Evolutionary conservation across 345 rosid genomes (phyloP).

Genomic region (Microcos paniculata): DNA sequence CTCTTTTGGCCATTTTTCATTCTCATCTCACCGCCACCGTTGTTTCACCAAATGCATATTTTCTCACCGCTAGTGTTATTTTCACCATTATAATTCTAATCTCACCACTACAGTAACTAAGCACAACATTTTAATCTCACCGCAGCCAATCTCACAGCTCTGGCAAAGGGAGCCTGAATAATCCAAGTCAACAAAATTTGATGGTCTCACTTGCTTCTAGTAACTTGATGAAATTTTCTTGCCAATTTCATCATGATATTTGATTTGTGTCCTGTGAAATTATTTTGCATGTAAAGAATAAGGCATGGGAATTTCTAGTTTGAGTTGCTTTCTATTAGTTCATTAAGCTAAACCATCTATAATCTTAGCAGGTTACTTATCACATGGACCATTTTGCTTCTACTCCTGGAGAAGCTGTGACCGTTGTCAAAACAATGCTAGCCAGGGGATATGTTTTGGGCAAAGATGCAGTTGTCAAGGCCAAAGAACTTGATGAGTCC

Average conservation of each 20-base stretch:
- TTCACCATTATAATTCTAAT: too few relatives aligned
- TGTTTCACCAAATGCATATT: too few relatives aligned
- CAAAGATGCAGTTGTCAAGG: slow-evolving; percentile 67
- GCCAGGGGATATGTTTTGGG: slow-evolving; percentile 71
- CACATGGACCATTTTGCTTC: slow-evolving; percentile 44
- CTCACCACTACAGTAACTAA: too few relatives aligned
- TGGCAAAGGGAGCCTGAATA: too few relatives aligned
- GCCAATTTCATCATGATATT: neutral
- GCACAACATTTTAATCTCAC: too few relatives aligned
- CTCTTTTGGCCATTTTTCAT: too few relatives aligned
- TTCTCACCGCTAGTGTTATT: too few relatives aligned
- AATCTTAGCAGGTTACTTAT: slow-evolving; percentile 37
- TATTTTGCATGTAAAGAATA: neutral
- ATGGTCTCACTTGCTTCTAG: neutral
- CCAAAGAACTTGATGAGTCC: slow-evolving; percentile 78
- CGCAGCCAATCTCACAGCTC: too few relatives aligned
- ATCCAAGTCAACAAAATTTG: neutral
- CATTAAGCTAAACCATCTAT: neutral
- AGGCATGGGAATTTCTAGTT: neutral
- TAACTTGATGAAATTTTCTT: neutral
- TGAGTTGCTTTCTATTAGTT: neutral
- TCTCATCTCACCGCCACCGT: too few relatives aligned
- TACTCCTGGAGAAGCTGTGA: slow-evolving; percentile 70
- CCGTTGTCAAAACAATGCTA: slow-evolving; percentile 69
- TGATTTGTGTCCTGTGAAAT: neutral